A percentile compares a stretch with the other conserved stretches of the same genome.
Evolutionary conservation across 2,329 filamentous ascomycete species (phyloP).

Genomic region (Apiospora arundinis): DNA sequence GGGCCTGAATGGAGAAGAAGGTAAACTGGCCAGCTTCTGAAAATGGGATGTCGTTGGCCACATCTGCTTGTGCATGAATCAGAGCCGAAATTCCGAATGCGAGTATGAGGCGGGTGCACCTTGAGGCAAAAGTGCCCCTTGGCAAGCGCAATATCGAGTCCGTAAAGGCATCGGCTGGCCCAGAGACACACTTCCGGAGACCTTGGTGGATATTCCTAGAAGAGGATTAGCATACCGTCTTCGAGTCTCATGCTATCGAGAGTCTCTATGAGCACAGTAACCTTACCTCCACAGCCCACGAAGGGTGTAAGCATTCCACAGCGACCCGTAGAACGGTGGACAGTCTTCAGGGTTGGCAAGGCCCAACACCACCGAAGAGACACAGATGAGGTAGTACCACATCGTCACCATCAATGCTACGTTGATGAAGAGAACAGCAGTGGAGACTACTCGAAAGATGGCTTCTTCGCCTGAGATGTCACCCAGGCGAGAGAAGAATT

Average conservation of each 20-base stretch:
- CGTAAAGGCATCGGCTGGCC: conserved; percentile 11
- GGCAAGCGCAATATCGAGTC: neutral
- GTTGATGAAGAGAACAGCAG: conserved; percentile 14
- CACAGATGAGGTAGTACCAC: conserved; percentile 10
- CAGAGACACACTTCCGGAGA: conserved; percentile 14
- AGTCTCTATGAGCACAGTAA: too few species aligned
- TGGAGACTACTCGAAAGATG: neutral
- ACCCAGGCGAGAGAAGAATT: neutral
- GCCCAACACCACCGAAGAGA: neutral
- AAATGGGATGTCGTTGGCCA: neutral
- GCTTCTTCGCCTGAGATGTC: neutral
- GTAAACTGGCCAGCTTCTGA: neutral
- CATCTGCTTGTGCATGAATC: neutral
- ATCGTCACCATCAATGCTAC: neutral
- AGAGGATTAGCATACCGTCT: neutral
- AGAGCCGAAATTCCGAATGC: neutral
- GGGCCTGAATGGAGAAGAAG: conserved; percentile 13
- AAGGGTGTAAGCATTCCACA: conserved; percentile 3
- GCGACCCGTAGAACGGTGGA: conserved; percentile 10
- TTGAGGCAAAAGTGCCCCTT: conserved; percentile 1
- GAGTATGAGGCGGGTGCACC: neutral
- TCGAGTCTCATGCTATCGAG: too few species aligned
- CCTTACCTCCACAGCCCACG: conserved; percentile 21
- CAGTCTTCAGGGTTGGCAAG: neutral
- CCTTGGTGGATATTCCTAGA: conserved; percentile 21